These are phyloP conservation scores for Russula griseocarnosa DNA, from an alignment of 768 basidiomycete genomes.

Conservation along the genomic window DNA sequence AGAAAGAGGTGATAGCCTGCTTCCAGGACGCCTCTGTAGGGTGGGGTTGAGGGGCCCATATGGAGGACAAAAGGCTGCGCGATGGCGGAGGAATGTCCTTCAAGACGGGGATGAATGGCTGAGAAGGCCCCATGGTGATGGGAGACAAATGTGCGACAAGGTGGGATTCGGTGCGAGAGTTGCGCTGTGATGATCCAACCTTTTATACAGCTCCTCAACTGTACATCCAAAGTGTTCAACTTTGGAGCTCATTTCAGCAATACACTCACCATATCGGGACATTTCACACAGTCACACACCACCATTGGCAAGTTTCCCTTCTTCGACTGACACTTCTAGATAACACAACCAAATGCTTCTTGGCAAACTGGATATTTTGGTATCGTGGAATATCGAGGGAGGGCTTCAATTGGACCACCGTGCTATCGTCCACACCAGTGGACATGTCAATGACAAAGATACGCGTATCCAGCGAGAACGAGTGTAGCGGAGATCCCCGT, in stretches of 20 bases:
- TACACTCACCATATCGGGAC: conserved; percentile 20
- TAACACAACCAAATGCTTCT: conserved; percentile 18
- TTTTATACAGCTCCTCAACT: conserved; percentile 25
- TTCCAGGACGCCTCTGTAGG: conserved; percentile 66
- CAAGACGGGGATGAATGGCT: conserved; percentile 24
- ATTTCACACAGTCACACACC: conserved; percentile 26
- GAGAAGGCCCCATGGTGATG: conserved; percentile 25
- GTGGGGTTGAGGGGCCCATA: conserved; percentile 82
- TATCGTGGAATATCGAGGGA: background rate
- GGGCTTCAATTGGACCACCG: background rate
- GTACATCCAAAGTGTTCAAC: conserved; percentile 15
- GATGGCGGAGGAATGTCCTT: conserved; percentile 25
- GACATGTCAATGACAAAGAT: conserved; percentile 1
- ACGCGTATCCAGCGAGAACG: background rate
- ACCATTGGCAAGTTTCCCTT: conserved; percentile 22
- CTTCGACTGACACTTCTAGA: conserved; percentile 27
- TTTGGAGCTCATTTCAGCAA: conserved; percentile 15
- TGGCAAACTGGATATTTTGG: conserved; percentile 14
- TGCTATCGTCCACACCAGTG: background rate
- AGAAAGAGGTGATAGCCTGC: conserved; percentile 55
- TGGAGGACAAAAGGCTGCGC: conserved; percentile 42
- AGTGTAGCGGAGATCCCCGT: background rate
- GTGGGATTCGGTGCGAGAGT: conserved; percentile 22
- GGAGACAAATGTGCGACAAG: conserved; percentile 4
- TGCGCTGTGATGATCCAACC: conserved; percentile 15